A percentile compares a stretch with the other conserved stretches of the same genome.
These are phyloP conservation scores for Globisporangium lucens DNA, from an alignment of 352 stramenopile genomes.

Conservation along the genomic window DNA sequence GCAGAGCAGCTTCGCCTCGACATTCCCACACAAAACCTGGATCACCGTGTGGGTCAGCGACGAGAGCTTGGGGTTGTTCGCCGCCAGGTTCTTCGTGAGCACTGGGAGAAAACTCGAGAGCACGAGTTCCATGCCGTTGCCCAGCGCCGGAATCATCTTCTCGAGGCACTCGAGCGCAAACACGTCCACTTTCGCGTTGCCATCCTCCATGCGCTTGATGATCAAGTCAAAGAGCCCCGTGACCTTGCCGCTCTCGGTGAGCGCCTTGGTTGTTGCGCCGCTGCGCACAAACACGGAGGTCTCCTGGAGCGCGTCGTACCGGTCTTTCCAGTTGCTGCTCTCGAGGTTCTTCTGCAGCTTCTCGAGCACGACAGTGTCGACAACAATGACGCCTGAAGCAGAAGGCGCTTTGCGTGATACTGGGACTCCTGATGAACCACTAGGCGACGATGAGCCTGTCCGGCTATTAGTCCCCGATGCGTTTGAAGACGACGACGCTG, in stretches of 20 bases:
- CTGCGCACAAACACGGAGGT: conserved; percentile 34
- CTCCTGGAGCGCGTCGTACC: conserved; percentile 56
- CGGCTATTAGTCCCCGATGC: not conserved
- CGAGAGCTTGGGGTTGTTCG: conserved; percentile 51
- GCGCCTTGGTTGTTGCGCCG: conserved; percentile 1
- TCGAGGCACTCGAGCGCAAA: conserved; percentile 58
- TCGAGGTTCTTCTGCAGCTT: conserved; percentile 48
- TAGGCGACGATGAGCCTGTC: conserved; percentile 1
- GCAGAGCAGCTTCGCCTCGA: conserved; percentile 51
- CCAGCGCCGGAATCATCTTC: conserved; percentile 44
- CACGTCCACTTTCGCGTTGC: conserved; percentile 70
- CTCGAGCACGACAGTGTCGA: conserved; percentile 41
- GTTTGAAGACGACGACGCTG: not conserved
- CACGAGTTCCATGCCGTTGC: conserved; percentile 55
- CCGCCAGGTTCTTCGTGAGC: conserved; percentile 52
- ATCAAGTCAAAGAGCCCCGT: conserved; percentile 64
- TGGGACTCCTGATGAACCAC: not conserved
- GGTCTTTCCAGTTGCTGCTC: conserved; percentile 80
- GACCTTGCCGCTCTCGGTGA: conserved; percentile 47
- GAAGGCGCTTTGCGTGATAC: not conserved
- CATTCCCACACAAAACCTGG: conserved; percentile 39
- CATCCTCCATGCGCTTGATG: conserved; percentile 69
- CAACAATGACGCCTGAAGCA: conserved; percentile 9
- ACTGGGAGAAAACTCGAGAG: conserved; percentile 50
- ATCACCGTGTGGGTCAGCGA: conserved; percentile 37